Conservation (phyloP, 2,329 filamentous ascomycete genomes). For the Fusarium stilboides region DNA sequence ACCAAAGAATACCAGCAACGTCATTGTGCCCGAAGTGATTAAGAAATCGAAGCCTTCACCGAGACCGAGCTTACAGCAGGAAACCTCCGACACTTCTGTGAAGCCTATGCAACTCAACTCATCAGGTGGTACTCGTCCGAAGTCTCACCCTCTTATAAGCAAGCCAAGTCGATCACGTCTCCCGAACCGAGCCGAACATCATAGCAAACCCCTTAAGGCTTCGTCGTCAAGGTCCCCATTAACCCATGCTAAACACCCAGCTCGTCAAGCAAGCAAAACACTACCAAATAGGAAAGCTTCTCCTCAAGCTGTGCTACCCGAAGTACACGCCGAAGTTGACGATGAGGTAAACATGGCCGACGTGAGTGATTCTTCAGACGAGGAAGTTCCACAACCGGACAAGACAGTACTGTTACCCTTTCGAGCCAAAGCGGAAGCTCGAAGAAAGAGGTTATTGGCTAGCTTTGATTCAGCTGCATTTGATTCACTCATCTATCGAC, state of each 20-base stretch:
- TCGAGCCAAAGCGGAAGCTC: constrained; percentile 20
- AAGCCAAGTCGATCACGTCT: constrained; percentile 2
- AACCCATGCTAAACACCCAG: constrained; percentile 8
- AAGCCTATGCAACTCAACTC: constrained; percentile 1
- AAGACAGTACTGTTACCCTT: constrained; percentile 12
- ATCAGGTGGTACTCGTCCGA: background rate
- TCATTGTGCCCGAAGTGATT: background rate
- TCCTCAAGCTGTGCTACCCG: background rate
- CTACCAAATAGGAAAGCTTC: constrained; percentile 1
- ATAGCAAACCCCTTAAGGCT: constrained; percentile 3
- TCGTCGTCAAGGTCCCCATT: constrained; percentile 10
- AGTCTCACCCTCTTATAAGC: background rate
- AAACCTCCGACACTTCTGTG: background rate
- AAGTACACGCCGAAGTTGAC: constrained; percentile 8
- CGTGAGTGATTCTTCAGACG: constrained; percentile 22
- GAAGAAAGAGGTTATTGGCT: constrained; percentile 22
- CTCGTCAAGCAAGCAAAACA: constrained; percentile 12
- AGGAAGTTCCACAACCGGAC: constrained; percentile 4
- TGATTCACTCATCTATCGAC: constrained; percentile 59
- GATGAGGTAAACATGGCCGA: constrained; percentile 28
- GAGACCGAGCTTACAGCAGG: background rate
- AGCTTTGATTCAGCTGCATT: constrained; percentile 52
- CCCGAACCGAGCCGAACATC: constrained; percentile 11
- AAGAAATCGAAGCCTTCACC: constrained; percentile 1
- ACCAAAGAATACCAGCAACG: background rate